Percentiles rank a stretch among this genome's conserved stretches.
These are phyloP conservation scores for Dendrocalamus sinicus DNA, from an alignment of 176 grass and related monocot species.

Conservation along the genomic window DNA sequence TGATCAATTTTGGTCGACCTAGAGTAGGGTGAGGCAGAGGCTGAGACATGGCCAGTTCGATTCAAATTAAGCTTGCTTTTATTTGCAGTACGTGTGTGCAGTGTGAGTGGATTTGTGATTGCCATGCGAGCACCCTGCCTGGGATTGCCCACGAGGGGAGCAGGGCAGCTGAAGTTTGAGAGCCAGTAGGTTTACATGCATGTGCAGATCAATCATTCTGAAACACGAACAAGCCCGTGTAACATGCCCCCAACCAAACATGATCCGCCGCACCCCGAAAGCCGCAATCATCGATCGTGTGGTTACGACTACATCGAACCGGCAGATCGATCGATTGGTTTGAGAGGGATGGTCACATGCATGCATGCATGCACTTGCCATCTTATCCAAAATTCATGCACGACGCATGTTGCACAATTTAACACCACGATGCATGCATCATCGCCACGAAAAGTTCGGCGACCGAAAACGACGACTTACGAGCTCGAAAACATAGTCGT, in stretches of 20 bases:
- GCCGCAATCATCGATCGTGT: not conserved
- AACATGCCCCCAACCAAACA: conserved; percentile 6
- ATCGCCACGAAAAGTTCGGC: not conserved
- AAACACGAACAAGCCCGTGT: not conserved
- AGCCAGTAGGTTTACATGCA: not conserved
- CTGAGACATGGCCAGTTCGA: not conserved
- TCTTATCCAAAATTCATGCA: conserved; percentile 8
- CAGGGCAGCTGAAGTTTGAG: not conserved
- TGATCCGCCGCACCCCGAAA: not conserved
- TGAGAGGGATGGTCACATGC: not conserved
- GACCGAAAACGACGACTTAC: not conserved
- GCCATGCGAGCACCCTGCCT: not conserved
- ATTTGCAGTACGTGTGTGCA: not conserved
- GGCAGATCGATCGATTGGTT: not conserved
- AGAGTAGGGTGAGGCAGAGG: not conserved
- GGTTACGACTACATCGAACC: not conserved
- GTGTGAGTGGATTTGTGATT: not conserved
- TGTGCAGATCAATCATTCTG: conserved; percentile 14
- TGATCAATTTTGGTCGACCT: not conserved
- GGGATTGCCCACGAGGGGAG: not conserved
- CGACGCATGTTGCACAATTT: not conserved
- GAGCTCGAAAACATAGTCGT: not conserved
- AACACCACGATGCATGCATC: not conserved
- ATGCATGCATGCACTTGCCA: conserved; percentile 21
- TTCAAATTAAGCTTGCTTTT: not conserved